Evolutionary conservation across 257 asterid genomes (phyloP), one percentile per base, ranked within the genome.

Genomic region (Fraxinus excelsior): DNA sequence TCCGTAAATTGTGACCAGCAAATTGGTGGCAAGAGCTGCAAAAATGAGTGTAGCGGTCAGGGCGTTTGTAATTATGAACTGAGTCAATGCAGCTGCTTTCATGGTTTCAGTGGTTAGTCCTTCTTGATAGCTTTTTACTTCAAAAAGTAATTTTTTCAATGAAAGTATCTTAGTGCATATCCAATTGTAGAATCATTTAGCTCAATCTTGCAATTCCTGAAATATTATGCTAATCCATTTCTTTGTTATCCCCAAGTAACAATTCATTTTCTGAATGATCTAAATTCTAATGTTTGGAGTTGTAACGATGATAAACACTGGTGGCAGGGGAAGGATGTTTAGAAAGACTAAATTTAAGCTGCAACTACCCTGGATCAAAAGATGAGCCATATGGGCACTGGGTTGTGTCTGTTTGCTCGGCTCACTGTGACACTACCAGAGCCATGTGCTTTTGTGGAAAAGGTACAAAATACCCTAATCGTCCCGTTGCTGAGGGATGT

Each of bases 361-460:
- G 99, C 90, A 95, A 95, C 80, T 83, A 81, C 80, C 93, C 93
- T 37, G 87, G 82, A 79, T 86, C 88, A 42, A 84, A 88, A 53
- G 82, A 85, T 67, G 69, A 68, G 13, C 99, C 97, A 29, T 93
- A 87, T 73, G 98, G 99, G 46, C 90, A 21, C 23, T 93, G 99
- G 99, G 90, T 95, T 72, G 98, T 95, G 51, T 95, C 99, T 21
- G 91, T 91, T 70, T 95, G 99, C 78, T 65, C 97, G 31, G 92
- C 96, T 75, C 75, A 84, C 87, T 95, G 99, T 26, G 99, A 95
- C 82, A 95, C 91, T 58, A 84, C 94, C 9, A 86, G 96, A 82
- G 98, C 97, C 77, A 90, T 93, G 98, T 96, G 99, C 86, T 96
- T 93, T 82, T 96, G 99, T 81, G 99, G 99, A 74, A 93, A 91